These are phyloP conservation scores for Ophiostoma pallidulum DNA, from an alignment of 2,329 filamentous ascomycete genomes.

Conservation along the genomic window DNA sequence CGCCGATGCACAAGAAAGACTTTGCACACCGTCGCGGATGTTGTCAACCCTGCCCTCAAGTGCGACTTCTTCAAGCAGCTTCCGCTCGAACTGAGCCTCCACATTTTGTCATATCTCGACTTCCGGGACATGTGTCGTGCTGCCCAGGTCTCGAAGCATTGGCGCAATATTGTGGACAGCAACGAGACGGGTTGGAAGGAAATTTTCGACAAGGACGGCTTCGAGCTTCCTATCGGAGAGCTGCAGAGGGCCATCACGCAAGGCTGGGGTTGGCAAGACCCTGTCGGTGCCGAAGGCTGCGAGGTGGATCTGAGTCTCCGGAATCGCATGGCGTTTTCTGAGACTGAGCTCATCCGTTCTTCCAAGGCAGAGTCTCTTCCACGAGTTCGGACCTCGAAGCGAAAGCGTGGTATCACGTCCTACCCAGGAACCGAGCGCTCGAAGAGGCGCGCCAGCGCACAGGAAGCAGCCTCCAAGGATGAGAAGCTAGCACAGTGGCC, in stretches of 20 bases:
- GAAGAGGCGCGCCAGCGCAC: conserved; percentile 43
- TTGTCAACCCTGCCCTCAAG: conserved; percentile 88
- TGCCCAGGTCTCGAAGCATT: conserved; percentile 87
- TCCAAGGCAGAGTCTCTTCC: conserved; percentile 28
- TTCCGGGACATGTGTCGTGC: conserved; percentile 78
- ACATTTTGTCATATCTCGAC: conserved; percentile 81
- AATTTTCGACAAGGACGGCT: conserved; percentile 77
- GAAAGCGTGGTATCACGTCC: conserved; percentile 42
- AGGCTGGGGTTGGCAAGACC: conserved; percentile 97
- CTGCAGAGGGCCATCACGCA: conserved; percentile 76
- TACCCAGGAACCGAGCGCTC: conserved; percentile 38
- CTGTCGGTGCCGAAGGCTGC: conserved; percentile 61
- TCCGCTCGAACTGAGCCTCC: conserved; percentile 76
- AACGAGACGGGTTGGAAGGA: conserved; percentile 97
- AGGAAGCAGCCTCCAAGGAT: conserved; percentile 34
- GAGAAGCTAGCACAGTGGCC: conserved; percentile 31
- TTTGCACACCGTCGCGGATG: conserved; percentile 77
- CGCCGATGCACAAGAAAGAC: conserved; percentile 81
- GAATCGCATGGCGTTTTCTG: conserved; percentile 41
- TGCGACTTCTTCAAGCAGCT: conserved; percentile 83
- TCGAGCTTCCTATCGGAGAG: conserved; percentile 67
- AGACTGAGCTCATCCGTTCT: conserved; percentile 39
- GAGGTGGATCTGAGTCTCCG: conserved; percentile 69
- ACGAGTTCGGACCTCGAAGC: conserved; percentile 43
- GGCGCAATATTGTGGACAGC: conserved; percentile 81